Percentiles rank a stretch among this genome's conserved stretches.
phyloP scores from a whole-genome alignment of 2,329 filamentous ascomycete genomes.

The Anthostomella pinea region DNA sequence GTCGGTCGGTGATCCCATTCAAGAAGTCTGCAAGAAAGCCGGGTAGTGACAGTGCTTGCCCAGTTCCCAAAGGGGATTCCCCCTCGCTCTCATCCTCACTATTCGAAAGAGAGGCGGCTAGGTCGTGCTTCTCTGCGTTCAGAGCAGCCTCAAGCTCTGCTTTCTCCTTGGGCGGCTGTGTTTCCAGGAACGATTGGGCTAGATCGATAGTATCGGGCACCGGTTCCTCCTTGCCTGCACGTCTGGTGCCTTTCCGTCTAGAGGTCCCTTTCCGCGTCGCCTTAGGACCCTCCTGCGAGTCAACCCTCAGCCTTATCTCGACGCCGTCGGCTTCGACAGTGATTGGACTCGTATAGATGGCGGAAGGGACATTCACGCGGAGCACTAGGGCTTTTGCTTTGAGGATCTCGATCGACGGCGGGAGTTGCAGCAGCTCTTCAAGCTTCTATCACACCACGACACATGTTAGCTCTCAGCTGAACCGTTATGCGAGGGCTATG shows the following conservation, averaged over 20 bases:
- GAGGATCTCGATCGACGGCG: constrained; percentile 65
- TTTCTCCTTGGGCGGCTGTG: constrained; percentile 64
- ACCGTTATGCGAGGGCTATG: constrained; percentile 2
- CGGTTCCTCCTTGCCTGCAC: constrained; percentile 30
- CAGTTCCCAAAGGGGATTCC: constrained; percentile 62
- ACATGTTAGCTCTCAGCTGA: constrained; percentile 19
- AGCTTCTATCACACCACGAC: constrained; percentile 63
- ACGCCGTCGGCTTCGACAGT: constrained; percentile 78
- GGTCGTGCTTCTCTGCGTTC: constrained; percentile 58
- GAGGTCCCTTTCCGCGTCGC: constrained; percentile 24
- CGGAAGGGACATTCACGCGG: constrained; percentile 79
- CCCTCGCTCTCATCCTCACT: constrained; percentile 64
- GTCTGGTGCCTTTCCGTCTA: constrained; percentile 26
- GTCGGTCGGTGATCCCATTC: constrained; percentile 70
- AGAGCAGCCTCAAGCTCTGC: constrained; percentile 67
- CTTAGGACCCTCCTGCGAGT: constrained; percentile 37
- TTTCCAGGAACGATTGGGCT: constrained; percentile 74
- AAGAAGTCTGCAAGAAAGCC: constrained; percentile 69
- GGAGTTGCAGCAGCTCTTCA: constrained; percentile 69
- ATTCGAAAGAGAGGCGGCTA: constrained; percentile 57
- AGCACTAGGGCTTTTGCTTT: constrained; percentile 74
- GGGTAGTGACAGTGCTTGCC: constrained; percentile 66
- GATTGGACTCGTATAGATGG: constrained; percentile 84
- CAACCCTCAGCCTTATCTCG: constrained; percentile 63
- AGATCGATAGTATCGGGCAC: constrained; percentile 71